phyloP scores from a whole-genome alignment of 2,329 filamentous ascomycete genomes.

The Emydomyces testavorans region DNA sequence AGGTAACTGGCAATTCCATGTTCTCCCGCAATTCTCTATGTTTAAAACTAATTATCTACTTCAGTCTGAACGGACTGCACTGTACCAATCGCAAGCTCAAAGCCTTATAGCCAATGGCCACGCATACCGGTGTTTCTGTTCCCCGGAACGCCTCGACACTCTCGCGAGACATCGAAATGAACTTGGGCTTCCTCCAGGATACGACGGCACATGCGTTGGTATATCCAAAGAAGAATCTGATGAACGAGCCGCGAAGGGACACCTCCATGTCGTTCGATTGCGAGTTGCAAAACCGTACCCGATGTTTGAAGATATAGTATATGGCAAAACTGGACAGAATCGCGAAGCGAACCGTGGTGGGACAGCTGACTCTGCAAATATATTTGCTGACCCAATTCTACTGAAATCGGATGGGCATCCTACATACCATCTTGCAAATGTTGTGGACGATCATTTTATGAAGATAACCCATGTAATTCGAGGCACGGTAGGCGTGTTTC shows the following conservation, averaged over 20 bases:
- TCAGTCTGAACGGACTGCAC: constrained; percentile 63
- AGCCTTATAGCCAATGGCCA: constrained; percentile 57
- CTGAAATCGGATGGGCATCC: constrained; percentile 85
- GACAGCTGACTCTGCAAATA: constrained; percentile 35
- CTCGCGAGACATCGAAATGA: constrained; percentile 54
- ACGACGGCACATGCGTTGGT: constrained; percentile 61
- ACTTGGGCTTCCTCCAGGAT: constrained; percentile 48
- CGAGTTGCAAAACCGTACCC: constrained; percentile 52
- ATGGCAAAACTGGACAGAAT: constrained; percentile 49
- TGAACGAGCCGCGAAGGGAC: constrained; percentile 54
- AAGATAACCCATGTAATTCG: constrained; percentile 90
- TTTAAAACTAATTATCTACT: constrained; percentile 14
- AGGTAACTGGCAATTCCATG: constrained; percentile 41
- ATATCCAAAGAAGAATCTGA: constrained; percentile 58
- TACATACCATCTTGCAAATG: constrained; percentile 95
- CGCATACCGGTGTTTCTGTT: constrained; percentile 92
- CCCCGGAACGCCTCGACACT: constrained; percentile 54
- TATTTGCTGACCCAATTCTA: constrained; percentile 71
- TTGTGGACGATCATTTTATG: constrained; percentile 94
- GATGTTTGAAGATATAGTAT: constrained; percentile 65
- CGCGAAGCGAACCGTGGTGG: constrained; percentile 25
- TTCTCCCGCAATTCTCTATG: background rate
- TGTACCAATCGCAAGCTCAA: constrained; percentile 62
- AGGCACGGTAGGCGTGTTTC: constrained; percentile 52
- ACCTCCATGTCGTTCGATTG: constrained; percentile 67